Conservation (phyloP, 2,329 filamentous ascomycete genomes). For the Aspergillus brasiliensis region DNA sequence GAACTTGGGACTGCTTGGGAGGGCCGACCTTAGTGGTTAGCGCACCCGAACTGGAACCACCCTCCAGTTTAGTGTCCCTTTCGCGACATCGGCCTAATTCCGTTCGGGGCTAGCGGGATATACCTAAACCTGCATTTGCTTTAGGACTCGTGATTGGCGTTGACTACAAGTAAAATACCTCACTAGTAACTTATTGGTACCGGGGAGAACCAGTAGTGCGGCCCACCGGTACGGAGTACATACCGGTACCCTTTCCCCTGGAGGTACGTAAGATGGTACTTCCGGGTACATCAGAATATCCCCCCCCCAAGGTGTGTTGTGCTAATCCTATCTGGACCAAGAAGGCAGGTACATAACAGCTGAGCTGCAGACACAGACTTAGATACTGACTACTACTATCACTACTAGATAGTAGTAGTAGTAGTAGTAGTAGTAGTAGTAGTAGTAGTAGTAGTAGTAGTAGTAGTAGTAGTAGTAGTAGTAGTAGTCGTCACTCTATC, state of each 20-base stretch:
- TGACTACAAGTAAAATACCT: not conserved
- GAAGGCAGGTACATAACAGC: not conserved
- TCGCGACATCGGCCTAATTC: slow-evolving; percentile 13
- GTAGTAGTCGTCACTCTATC: not conserved
- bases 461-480: too few species aligned
- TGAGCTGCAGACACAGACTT: not conserved
- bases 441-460: too few species aligned
- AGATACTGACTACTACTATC: not conserved
- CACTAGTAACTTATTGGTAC: slow-evolving; percentile 4
- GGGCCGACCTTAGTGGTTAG: slow-evolving; percentile 2
- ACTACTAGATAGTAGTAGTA: too few species aligned
- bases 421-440: too few species aligned
- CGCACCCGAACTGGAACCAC: slow-evolving; percentile 11
- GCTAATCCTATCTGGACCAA: not conserved
- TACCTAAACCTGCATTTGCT: slow-evolving; percentile 24
- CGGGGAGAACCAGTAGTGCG: not conserved
- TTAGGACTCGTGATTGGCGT: slow-evolving; percentile 8
- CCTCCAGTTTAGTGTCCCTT: not conserved
- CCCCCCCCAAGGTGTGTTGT: not conserved
- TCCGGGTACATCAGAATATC: not conserved
- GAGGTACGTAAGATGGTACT: not conserved
- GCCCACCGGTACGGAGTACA: not conserved
- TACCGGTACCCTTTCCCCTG: slow-evolving; percentile 1
- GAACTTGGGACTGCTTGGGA: not conserved
- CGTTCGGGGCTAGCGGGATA: slow-evolving; percentile 13